phyloP scores from a whole-genome alignment of 2,329 filamentous ascomycete species.

The Shiraia bambusicola region DNA sequence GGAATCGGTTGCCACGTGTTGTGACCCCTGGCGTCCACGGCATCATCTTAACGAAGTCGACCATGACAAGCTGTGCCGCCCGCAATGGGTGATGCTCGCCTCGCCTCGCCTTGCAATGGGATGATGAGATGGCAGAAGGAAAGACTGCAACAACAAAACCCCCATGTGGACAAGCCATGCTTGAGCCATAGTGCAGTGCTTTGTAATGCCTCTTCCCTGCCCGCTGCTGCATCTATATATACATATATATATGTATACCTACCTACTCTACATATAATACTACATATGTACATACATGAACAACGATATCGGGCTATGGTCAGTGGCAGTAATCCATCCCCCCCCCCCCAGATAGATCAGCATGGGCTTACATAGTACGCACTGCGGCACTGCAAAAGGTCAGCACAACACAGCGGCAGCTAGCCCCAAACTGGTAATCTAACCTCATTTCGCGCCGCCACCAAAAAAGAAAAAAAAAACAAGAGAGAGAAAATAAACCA shows the following conservation, averaged over 20 bases:
- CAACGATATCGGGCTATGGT: not conserved
- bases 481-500: no score
- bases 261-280: no score
- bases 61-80: conserved; percentile 32
- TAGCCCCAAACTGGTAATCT: conserved; percentile 6
- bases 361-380: conserved; percentile 22
- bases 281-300: no score
- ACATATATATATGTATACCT: no score
- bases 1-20: conserved; percentile 37
- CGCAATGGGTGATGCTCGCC: conserved; percentile 25
- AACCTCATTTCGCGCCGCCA: conserved; percentile 9
- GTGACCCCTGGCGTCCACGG: conserved; percentile 25
- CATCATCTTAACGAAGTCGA: conserved; percentile 21
- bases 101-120: conserved; percentile 12
- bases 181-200: no score
- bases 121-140: conserved; percentile 3
- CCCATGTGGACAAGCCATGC: no score
- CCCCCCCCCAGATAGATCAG: conserved; percentile 9
- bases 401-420: conserved; percentile 21
- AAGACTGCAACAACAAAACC: no score
- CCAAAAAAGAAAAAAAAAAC: conserved; percentile 8
- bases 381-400: conserved; percentile 8
- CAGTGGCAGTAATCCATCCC: no score
- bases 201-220: no score
- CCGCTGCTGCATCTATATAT: no score